These are phyloP conservation scores for Penicillium sp. DNA, from an alignment of 2,329 filamentous ascomycete species.

Conservation along the genomic window DNA sequence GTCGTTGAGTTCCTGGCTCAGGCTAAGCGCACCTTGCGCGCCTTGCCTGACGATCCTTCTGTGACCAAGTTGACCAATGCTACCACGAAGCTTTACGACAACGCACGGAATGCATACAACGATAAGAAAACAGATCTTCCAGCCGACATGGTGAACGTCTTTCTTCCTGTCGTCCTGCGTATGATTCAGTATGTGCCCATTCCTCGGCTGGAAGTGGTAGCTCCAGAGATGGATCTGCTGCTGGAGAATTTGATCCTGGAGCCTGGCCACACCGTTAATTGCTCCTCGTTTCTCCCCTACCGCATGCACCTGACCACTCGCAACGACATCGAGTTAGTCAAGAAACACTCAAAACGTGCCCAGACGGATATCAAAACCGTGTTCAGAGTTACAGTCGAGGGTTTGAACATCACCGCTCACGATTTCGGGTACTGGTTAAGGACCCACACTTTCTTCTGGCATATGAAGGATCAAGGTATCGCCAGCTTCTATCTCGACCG, in stretches of 20 bases:
- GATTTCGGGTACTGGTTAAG: conserved; percentile 89
- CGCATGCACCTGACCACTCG: conserved; percentile 73
- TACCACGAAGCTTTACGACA: conserved; percentile 61
- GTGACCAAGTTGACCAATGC: conserved; percentile 66
- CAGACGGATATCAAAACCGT: conserved; percentile 64
- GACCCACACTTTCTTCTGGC: conserved; percentile 68
- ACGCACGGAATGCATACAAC: conserved; percentile 63
- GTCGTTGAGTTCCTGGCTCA: conserved; percentile 68
- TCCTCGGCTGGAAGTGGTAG: conserved; percentile 80
- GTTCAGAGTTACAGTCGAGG: conserved; percentile 73
- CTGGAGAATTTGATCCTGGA: conserved; percentile 89
- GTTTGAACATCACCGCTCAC: conserved; percentile 75
- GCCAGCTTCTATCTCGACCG: conserved; percentile 82
- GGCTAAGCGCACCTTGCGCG: conserved; percentile 61
- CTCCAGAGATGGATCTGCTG: conserved; percentile 76
- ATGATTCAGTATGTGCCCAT: conserved; percentile 84
- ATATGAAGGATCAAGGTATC: conserved; percentile 75
- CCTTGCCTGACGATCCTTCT: conserved; percentile 67
- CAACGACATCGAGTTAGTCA: conserved; percentile 81
- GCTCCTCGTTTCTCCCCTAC: conserved; percentile 85
- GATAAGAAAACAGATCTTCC: conserved; percentile 67
- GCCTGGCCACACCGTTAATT: conserved; percentile 76
- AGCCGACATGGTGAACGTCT: conserved; percentile 70
- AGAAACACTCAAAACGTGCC: conserved; percentile 64
- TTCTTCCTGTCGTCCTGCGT: conserved; percentile 71